phyloP scores from a whole-genome alignment of 2,329 filamentous ascomycete species.

The Ambrosiella cleistominuta region DNA sequence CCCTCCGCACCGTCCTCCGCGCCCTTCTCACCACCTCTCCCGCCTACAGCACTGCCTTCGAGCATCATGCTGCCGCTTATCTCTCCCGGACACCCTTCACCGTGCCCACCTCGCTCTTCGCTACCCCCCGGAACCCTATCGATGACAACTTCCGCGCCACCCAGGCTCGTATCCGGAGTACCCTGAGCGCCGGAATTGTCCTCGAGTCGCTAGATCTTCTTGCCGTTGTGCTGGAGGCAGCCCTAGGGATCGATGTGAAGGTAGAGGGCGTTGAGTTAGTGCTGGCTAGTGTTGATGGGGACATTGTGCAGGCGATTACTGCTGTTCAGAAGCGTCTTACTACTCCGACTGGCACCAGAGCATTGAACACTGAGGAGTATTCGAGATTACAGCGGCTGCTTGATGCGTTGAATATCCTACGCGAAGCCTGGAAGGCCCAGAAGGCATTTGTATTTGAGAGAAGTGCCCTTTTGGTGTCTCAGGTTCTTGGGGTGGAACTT shows the following conservation, averaged over 20 bases:
- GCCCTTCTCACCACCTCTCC: conserved; percentile 16
- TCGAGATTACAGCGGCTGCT: background rate
- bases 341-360: conserved; percentile 14
- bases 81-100: conserved; percentile 15
- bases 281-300: conserved; percentile 17
- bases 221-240: conserved; percentile 10
- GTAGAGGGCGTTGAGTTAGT: background rate
- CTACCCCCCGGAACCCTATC: background rate
- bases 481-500: conserved; percentile 6
- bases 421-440: conserved; percentile 1
- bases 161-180: conserved; percentile 16
- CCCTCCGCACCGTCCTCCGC: conserved; percentile 23
- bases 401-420: background rate
- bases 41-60: conserved; percentile 20
- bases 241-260: background rate
- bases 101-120: background rate
- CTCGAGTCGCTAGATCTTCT: conserved; percentile 14
- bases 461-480: conserved; percentile 6
- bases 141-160: conserved; percentile 11
- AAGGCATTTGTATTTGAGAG: conserved; percentile 11
- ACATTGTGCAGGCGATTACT: conserved; percentile 22
- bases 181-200: conserved; percentile 16
- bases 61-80: conserved; percentile 18
- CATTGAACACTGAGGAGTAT: conserved; percentile 14
- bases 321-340: conserved; percentile 20